Conservation (phyloP, 2,329 filamentous ascomycete genomes). For the Arthrobotrys sinensis region DNA sequence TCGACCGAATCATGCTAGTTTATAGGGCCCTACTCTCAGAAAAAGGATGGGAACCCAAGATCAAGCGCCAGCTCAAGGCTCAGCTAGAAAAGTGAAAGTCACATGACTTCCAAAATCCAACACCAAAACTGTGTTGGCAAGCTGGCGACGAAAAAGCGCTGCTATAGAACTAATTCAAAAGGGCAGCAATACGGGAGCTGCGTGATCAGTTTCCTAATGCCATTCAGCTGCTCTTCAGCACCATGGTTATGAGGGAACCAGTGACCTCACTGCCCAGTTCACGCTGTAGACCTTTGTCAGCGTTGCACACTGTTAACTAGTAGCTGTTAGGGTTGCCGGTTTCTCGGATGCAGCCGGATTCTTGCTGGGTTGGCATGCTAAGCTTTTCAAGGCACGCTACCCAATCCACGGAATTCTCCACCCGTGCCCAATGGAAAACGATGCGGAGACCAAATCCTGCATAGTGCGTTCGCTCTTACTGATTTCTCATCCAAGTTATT, state of each 20-base stretch:
- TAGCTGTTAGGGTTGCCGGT: too few relatives aligned
- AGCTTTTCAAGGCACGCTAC: not conserved
- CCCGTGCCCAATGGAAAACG: not conserved
- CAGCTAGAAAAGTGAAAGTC: not conserved
- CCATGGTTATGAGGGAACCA: too few relatives aligned
- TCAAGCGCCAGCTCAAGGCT: not conserved
- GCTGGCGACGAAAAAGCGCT: too few relatives aligned
- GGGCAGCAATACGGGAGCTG: too few relatives aligned
- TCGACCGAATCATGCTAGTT: too few relatives aligned
- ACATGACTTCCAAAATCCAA: slow-evolving; percentile 3
- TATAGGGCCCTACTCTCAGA: too few relatives aligned
- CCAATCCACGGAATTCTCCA: not conserved
- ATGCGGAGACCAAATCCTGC: not conserved
- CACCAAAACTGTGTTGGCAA: not conserved
- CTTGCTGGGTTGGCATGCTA: not conserved
- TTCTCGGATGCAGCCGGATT: slow-evolving; percentile 12
- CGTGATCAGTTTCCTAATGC: too few relatives aligned
- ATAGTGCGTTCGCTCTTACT: not conserved
- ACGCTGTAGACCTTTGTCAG: too few relatives aligned
- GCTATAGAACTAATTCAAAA: too few relatives aligned
- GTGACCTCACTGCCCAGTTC: too few relatives aligned
- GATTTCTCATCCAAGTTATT: not conserved
- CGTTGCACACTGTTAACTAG: too few relatives aligned
- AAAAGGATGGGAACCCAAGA: not conserved
- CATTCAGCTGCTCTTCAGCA: too few relatives aligned